Conservation (phyloP, 257 asterid species). For the Solanum clarkiae region DNA sequence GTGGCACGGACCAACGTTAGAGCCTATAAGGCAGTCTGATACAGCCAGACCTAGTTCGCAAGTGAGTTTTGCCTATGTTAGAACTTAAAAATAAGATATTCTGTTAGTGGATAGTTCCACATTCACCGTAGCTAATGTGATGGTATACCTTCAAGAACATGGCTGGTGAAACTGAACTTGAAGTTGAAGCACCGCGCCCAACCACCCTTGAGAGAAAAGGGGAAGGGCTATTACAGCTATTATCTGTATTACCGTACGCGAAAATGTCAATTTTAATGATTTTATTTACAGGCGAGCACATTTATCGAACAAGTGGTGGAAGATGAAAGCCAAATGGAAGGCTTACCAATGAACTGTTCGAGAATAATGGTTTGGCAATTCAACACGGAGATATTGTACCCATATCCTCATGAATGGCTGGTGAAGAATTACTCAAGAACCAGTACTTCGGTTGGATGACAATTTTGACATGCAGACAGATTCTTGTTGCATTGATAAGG, state of each 20-base stretch:
- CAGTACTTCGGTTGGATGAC: constrained; percentile 18
- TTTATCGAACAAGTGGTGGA: constrained; percentile 70
- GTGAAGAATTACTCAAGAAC: constrained; percentile 10
- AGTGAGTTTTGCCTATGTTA: constrained; percentile 24
- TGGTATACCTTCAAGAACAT: background rate
- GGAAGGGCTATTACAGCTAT: background rate
- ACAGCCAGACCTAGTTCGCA: constrained; percentile 31
- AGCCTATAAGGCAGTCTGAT: constrained; percentile 49
- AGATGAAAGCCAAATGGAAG: constrained; percentile 83
- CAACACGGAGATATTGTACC: constrained; percentile 4
- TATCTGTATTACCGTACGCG: background rate
- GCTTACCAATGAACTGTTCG: constrained; percentile 36
- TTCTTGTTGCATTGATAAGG: background rate
- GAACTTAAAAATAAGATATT: background rate
- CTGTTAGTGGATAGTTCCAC: background rate
- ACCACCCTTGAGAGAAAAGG: background rate
- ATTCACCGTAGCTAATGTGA: background rate
- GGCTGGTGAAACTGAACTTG: background rate
- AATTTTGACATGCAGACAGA: background rate
- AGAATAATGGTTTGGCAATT: constrained; percentile 57
- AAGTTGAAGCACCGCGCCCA: background rate
- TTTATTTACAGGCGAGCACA: constrained; percentile 42
- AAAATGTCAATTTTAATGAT: background rate
- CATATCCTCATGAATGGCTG: constrained; percentile 9
- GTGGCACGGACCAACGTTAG: constrained; percentile 53